Conservation (phyloP, 2,329 filamentous ascomycete species). For the Hirsutella thompsonii region DNA sequence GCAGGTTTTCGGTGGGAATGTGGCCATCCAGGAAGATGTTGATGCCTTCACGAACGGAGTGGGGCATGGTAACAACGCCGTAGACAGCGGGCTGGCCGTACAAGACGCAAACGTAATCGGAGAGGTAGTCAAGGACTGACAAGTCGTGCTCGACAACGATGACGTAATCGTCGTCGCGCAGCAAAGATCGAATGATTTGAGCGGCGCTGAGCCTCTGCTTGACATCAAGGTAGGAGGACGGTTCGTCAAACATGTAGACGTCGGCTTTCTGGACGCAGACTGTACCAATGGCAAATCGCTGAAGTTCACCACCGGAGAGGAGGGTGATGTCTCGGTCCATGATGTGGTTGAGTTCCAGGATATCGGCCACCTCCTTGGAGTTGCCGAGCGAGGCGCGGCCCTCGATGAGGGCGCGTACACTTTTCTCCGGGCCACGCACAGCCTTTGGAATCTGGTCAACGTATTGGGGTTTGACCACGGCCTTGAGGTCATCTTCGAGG, state of each 20-base stretch:
- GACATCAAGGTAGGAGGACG: conserved; percentile 97
- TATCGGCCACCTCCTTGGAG: conserved; percentile 67
- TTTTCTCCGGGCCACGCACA: conserved; percentile 69
- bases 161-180: conserved; percentile 84
- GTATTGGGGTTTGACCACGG: conserved; percentile 97
- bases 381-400: conserved; percentile 67
- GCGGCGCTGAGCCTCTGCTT: conserved; percentile 95
- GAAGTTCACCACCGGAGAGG: conserved; percentile 93
- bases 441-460: conserved; percentile 96
- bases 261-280: conserved; percentile 94
- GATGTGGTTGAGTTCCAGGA: conserved; percentile 78
- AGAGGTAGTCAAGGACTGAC: conserved; percentile 95
- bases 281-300: conserved; percentile 93
- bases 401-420: conserved; percentile 67
- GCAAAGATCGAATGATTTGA: conserved; percentile 80
- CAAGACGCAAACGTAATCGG: conserved; percentile 94
- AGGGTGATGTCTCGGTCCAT: conserved; percentile 81
- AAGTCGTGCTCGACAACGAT: conserved; percentile 99
- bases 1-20: conserved; percentile 95
- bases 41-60: conserved; percentile 96
- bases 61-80: conserved; percentile 90
- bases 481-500: conserved; percentile 91
- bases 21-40: conserved; percentile 98
- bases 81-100: conserved; percentile 94
- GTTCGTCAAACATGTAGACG: conserved; percentile 99